Percentiles rank a stretch among this genome's conserved stretches.
Conservation (phyloP, 202 grass and related monocot genomes). For the Cymbopogon flexuosus region DNA sequence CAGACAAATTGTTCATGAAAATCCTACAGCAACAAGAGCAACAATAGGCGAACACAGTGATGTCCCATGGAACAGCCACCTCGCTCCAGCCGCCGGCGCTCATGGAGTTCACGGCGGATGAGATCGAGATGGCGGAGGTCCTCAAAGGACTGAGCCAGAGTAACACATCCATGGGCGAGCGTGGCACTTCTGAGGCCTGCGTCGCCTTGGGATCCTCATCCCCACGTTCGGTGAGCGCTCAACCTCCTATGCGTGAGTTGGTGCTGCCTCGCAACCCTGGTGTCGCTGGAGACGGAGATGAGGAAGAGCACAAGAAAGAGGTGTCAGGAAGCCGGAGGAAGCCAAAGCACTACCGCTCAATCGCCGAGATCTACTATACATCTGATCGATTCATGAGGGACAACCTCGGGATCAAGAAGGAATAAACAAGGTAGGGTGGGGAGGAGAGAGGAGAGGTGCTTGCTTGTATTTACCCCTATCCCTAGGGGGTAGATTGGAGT, state of each 20-base stretch:
- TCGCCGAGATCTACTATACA: slow-evolving; percentile 48
- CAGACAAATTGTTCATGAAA: slow-evolving; percentile 40
- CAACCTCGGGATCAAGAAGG: slow-evolving; percentile 10
- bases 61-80: neutral
- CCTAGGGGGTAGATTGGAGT: slow-evolving; percentile 34
- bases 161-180: slow-evolving; percentile 3
- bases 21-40: neutral
- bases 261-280: neutral
- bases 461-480: slow-evolving; percentile 35
- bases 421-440: neutral
- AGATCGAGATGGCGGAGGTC: slow-evolving; percentile 32
- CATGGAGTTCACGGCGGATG: slow-evolving; percentile 28
- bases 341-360: slow-evolving; percentile 37
- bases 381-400: slow-evolving; percentile 31
- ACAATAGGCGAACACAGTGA: neutral
- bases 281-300: neutral
- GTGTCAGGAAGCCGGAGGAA: slow-evolving; percentile 17
- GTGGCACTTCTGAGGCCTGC: neutral
- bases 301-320: slow-evolving; percentile 33
- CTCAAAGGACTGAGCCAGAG: slow-evolving; percentile 46
- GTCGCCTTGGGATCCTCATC: slow-evolving; percentile 14
- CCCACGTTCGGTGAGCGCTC: slow-evolving; percentile 27
- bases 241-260: neutral
- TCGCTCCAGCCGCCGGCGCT: neutral
- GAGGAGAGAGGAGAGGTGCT: slow-evolving; percentile 25